Conservation (phyloP, 2,329 filamentous ascomycete genomes). For the Xylaria sp. region DNA sequence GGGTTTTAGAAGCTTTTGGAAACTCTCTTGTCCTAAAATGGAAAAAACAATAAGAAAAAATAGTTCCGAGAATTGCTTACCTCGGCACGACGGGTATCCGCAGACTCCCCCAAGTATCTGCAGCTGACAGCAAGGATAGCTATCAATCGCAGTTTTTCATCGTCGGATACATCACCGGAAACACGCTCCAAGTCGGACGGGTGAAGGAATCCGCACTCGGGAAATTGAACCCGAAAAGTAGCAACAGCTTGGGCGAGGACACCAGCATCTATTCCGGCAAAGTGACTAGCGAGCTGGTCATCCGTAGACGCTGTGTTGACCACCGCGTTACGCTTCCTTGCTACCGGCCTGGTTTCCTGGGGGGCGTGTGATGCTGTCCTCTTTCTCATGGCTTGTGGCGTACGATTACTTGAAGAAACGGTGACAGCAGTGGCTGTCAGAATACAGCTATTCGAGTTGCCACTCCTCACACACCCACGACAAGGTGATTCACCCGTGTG, state of each 20-base stretch:
- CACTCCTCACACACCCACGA: slow-evolving; percentile 30
- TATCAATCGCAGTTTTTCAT: slow-evolving; percentile 33
- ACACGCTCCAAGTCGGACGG: slow-evolving; percentile 31
- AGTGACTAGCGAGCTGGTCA: slow-evolving; percentile 25
- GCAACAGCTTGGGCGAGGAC: slow-evolving; percentile 31
- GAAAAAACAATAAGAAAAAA: too few species aligned
- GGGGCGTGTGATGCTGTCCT: not conserved
- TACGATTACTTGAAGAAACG: not conserved
- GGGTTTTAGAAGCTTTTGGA: too few species aligned
- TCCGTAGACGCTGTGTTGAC: not conserved
- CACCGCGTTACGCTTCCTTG: slow-evolving; percentile 6
- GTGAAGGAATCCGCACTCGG: slow-evolving; percentile 35
- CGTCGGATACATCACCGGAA: slow-evolving; percentile 21
- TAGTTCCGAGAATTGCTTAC: too few species aligned
- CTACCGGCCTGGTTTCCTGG: not conserved
- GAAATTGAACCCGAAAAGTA: slow-evolving; percentile 32
- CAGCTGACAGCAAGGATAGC: slow-evolving; percentile 34
- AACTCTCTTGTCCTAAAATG: too few species aligned
- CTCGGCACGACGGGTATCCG: slow-evolving; percentile 24
- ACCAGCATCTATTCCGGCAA: slow-evolving; percentile 23
- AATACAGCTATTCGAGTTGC: slow-evolving; percentile 27
- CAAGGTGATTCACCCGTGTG: slow-evolving; percentile 31
- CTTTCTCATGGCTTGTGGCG: slow-evolving; percentile 18
- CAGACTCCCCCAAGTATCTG: slow-evolving; percentile 27
- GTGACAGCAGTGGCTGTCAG: slow-evolving; percentile 25